Evolutionary conservation across 805 yeast genomes (phyloP).

Genomic region (Starmerella bombicola): DNA sequence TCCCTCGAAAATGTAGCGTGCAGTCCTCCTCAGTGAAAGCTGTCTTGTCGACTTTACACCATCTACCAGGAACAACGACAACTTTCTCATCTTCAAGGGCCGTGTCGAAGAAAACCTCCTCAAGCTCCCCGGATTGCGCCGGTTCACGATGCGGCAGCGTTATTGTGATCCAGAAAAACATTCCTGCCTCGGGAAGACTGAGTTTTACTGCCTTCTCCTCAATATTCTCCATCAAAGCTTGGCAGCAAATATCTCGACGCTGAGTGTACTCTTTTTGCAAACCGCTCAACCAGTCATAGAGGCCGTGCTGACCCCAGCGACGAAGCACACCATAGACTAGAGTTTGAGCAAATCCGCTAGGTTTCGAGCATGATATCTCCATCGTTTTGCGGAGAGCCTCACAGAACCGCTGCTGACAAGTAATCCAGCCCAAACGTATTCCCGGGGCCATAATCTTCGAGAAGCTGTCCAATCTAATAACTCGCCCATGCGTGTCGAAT

Average conservation of each 20-base stretch:
- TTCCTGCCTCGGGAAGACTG: conserved; percentile 39
- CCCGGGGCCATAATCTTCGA: conserved; percentile 92
- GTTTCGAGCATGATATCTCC: conserved; percentile 69
- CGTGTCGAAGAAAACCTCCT: conserved; percentile 26
- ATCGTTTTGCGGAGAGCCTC: conserved; percentile 58
- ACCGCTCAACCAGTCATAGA: conserved; percentile 78
- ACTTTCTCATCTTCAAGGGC: conserved; percentile 26
- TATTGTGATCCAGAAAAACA: conserved; percentile 40
- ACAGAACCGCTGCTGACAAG: conserved; percentile 48
- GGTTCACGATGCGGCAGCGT: conserved; percentile 39
- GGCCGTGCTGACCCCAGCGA: conserved; percentile 85
- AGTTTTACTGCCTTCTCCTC: conserved; percentile 26
- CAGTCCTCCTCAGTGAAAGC: conserved; percentile 23
- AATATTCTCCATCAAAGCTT: conserved; percentile 48
- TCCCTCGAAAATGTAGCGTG: conserved; percentile 31
- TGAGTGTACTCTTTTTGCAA: conserved; percentile 60
- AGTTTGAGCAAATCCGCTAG: conserved; percentile 75
- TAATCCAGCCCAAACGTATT: conserved; percentile 75
- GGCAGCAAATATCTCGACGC: conserved; percentile 78
- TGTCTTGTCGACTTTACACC: conserved; percentile 28
- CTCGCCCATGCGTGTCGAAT: conserved; percentile 76
- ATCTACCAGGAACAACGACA: conserved; percentile 32
- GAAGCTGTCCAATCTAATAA: conserved; percentile 74
- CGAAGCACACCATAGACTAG: conserved; percentile 55
- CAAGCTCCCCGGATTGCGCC: conserved; percentile 23